These are phyloP conservation scores for Crithidia sp. DNA, from an alignment of 208 protist species.

Conservation along the genomic window DNA sequence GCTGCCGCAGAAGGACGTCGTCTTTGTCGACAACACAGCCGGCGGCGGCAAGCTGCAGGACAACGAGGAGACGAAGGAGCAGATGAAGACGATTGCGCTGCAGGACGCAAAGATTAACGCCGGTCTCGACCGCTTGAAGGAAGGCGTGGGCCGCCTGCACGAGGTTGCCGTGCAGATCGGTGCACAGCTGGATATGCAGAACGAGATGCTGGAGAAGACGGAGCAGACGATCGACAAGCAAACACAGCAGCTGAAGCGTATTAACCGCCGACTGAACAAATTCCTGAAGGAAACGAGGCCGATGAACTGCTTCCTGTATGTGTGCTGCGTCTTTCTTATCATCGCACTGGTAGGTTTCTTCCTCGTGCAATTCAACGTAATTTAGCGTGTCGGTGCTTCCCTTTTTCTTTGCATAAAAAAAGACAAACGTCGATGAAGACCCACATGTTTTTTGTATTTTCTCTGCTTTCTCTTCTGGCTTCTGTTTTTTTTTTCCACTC, in stretches of 20 bases:
- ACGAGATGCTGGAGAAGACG: conserved; percentile 66
- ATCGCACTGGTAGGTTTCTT: conserved; percentile 71
- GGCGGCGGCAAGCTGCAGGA: conserved; percentile 75
- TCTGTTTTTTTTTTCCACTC: neutral
- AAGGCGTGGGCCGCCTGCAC: conserved; percentile 56
- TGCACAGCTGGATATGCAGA: conserved; percentile 71
- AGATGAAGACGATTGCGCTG: conserved; percentile 64
- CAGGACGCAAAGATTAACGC: conserved; percentile 76
- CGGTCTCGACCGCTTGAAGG: conserved; percentile 61
- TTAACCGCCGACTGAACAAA: conserved; percentile 62
- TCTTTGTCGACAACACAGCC: conserved; percentile 52
- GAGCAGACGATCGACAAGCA: conserved; percentile 67
- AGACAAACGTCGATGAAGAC: no score
- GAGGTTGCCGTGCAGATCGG: conserved; percentile 65
- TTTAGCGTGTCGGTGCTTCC: conserved; percentile 24
- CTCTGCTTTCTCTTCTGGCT: neutral
- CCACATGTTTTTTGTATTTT: no score
- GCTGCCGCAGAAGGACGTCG: conserved; percentile 29
- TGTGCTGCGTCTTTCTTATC: conserved; percentile 66
- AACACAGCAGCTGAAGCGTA: conserved; percentile 43
- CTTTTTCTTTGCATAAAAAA: neutral
- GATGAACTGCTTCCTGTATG: conserved; percentile 66
- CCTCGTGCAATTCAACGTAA: conserved; percentile 73
- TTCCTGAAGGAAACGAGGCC: conserved; percentile 67
- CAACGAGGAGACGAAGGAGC: conserved; percentile 54